Conservation (phyloP, 441 rosid genomes). For the Adansonia gregorii region DNA sequence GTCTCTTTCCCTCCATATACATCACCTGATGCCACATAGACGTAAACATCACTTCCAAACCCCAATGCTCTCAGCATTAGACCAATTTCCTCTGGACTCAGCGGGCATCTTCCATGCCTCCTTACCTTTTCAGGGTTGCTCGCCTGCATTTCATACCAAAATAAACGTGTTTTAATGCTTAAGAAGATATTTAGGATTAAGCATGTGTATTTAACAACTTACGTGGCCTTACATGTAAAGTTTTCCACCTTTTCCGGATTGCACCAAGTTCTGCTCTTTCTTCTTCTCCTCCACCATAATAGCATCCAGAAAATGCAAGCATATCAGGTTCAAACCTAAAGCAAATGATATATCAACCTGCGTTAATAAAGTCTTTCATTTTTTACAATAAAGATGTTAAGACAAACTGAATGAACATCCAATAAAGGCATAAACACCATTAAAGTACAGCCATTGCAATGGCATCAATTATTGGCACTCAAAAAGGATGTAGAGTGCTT, state of each 20-base stretch:
- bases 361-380: conserved; percentile 4
- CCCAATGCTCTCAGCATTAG: conserved; percentile 57
- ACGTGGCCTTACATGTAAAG: conserved; percentile 40
- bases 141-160: conserved; percentile 34
- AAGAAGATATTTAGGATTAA: conserved; percentile 2
- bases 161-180: conserved; percentile 21
- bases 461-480: neutral
- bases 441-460: neutral
- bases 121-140: conserved; percentile 51
- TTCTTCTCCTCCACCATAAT: conserved; percentile 55
- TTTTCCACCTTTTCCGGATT: conserved; percentile 55
- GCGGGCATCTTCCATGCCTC: conserved; percentile 53
- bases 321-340: conserved; percentile 56
- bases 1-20: conserved; percentile 52
- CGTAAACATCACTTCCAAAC: conserved; percentile 49
- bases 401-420: neutral
- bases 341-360: conserved; percentile 17
- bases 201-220: neutral
- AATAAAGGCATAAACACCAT: neutral
- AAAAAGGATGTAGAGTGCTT: neutral
- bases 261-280: conserved; percentile 48
- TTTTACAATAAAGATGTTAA: neutral
- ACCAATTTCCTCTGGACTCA: conserved; percentile 55
- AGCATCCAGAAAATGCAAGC: conserved; percentile 63
- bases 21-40: conserved; percentile 55